Base-by-base conservation (phyloP, 2,329 filamentous ascomycete species). In the Colletotrichum kahawae region DNA sequence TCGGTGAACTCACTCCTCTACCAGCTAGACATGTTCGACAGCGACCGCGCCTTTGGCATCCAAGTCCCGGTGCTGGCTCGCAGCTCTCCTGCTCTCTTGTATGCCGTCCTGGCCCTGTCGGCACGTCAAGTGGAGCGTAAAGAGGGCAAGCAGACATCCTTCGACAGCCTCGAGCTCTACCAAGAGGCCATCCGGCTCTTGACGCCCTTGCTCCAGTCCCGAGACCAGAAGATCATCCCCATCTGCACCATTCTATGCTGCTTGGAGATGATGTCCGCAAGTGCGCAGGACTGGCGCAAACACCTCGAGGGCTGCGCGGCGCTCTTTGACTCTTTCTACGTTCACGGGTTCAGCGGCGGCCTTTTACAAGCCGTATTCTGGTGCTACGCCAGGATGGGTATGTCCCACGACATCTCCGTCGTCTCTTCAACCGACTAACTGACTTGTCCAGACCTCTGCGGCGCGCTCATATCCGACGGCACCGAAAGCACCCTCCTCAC, bases 1-100 rank as follows among this genome's bases (percentile, higher is more conserved):
- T 14, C 1, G 13, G 24, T 33, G 12, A 6, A 54, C 71, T 75
- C 2, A 69, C 74, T 70, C 14, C 70, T 67, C 3, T 10, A 13
- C 76, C 60, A 88, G 88, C 85, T 92, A 16, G 90, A 92, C 78
- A 91, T 90, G 84, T 91, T 91, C 75, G 90, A 92, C 77, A 86
- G 84, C 33, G 83, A 87, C 31, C 85, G 88, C 21, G 85, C 86
- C 5, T 92, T 92, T 77, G 88, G 88, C 5, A 85, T 89, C 2
- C 85, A 89, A 51, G 82, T 92, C 2, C 88, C 90, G 0, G 82
- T 87, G 6, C 78, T 91, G 24, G 89, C 89, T 3, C 86, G 85
- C 34, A 82, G 82, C 18, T 87, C 87, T 14, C 83, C 86, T 1
- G 83, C 87, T 69, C 81, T 91, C 2, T 82, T 88, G 2, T 90